Base-by-base conservation (phyloP, 768 basidiomycete genomes). In the Auriculariales sp. region DNA sequence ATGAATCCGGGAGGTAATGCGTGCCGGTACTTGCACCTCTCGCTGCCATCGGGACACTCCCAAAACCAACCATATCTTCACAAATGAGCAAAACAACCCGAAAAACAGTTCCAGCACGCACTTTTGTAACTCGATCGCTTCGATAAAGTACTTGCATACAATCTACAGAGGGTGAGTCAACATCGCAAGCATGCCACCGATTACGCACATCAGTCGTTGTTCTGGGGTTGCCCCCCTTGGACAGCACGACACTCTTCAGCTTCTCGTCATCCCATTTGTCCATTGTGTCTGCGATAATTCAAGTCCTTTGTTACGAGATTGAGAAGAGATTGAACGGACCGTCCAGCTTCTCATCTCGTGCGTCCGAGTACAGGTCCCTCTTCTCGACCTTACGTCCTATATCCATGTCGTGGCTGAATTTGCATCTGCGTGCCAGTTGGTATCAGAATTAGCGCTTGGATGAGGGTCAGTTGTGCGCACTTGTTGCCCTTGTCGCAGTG, bases 241-340 rank as follows among this genome's bases (percentile, higher is more conserved):
- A 84, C 15, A 79, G 56, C 1, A 98, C 89, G 50, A 98, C 95
- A n/a, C 68, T 78, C 32, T 79, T 73, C 50, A 99, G 69, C 66
- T 97, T 97, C 59, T 82, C 91, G 53, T 98, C 87, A 65, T 95
- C 91, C 95, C 95, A 99, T 54, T 71, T 79, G 57, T 95, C 92
- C 95, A 98, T 98, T 10, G 90, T 92, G 67, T 98, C 93, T 92
- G 55, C 34, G 30, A 39, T 14, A 34, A 32, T 28, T 35, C 15
- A 11, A 29, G 42, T 25, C 46, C 25, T 36, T 53, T 22, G 54
- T 33, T 27, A 30, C 42, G 28, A 4, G 22, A 53, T 2, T 11
- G 29, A 1, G 30, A 27, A 30, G 7, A 28, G 27, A 5, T 9
- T 28, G 27, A 30, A 67, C 76, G 25, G 54, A 87, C 89, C 88